phyloP scores from a whole-genome alignment of 1,139 yeast genomes.

The Sugiyamaella novakii region DNA sequence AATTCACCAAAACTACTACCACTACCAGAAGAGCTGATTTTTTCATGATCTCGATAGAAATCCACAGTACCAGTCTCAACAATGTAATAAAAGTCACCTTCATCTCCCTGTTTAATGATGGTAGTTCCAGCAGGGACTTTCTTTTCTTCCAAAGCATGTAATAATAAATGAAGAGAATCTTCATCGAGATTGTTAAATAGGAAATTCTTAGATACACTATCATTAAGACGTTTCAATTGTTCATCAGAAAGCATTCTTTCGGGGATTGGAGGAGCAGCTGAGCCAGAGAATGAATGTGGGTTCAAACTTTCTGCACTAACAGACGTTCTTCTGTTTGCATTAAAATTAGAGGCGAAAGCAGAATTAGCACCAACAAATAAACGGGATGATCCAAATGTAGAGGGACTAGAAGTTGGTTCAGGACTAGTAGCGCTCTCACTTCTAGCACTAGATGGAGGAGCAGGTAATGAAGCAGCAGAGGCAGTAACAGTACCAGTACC shows the following conservation, averaged over 20 bases:
- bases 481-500: conserved; percentile 9
- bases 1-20: conserved; percentile 96
- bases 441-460: conserved; percentile 1
- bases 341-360: conserved; percentile 37
- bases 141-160: conserved; percentile 79
- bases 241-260: conserved; percentile 42
- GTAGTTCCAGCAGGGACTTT: conserved; percentile 58
- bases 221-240: conserved; percentile 68
- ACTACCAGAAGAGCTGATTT: conserved; percentile 73
- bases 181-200: conserved; percentile 75
- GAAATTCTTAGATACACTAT: conserved; percentile 76
- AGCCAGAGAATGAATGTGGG: conserved; percentile 32
- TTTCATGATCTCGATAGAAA: conserved; percentile 69
- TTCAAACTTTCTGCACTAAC: conserved; percentile 69
- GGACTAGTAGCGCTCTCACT: neutral
- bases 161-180: conserved; percentile 72
- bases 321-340: conserved; percentile 82
- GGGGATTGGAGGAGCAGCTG: conserved; percentile 24
- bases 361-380: conserved; percentile 10
- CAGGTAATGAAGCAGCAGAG: conserved; percentile 12
- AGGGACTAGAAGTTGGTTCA: conserved; percentile 1
- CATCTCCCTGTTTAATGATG: conserved; percentile 92
- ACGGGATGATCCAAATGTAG: conserved; percentile 2
- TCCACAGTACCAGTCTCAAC: conserved; percentile 86
- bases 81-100: conserved; percentile 91